A percentile compares a stretch with the other conserved stretches of the same genome.
Conservation (phyloP, 2,329 filamentous ascomycete species). For the Trichoderma arundinaceum region DNA sequence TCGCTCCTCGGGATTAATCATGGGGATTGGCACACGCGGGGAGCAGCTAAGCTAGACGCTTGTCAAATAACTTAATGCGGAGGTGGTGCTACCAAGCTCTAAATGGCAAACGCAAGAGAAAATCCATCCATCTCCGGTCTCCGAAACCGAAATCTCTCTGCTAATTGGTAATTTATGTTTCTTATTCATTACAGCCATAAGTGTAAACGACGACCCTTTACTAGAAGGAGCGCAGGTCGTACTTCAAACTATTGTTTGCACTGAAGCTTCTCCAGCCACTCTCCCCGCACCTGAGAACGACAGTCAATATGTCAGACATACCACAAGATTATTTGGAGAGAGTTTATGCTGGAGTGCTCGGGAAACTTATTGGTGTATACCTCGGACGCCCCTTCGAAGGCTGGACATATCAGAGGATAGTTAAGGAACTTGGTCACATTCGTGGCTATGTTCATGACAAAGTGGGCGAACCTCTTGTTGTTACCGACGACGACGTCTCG, state of each 20-base stretch:
- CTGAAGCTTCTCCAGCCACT: too few relatives aligned
- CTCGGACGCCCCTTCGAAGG: conserved; percentile 47
- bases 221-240: background rate
- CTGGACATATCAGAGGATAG: conserved; percentile 46
- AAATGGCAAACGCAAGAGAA: background rate
- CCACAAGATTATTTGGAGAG: conserved; percentile 42
- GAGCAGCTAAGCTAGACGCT: background rate
- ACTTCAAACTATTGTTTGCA: too few relatives aligned
- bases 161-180: too few relatives aligned
- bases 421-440: conserved; percentile 42
- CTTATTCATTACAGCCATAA: too few relatives aligned
- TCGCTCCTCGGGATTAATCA: conserved; percentile 11
- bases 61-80: background rate
- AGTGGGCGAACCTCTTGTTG: conserved; percentile 39
- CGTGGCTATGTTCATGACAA: conserved; percentile 44
- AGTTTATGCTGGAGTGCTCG: conserved; percentile 48
- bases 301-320: background rate
- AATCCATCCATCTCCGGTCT: too few relatives aligned
- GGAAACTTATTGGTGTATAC: conserved; percentile 48
- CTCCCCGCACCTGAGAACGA: background rate
- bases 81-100: background rate
- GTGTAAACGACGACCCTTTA: too few relatives aligned
- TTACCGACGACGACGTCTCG: conserved; percentile 45
- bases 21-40: conserved; percentile 15
- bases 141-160: too few relatives aligned